A percentile compares a stretch with the other conserved stretches of the same genome.
These are phyloP conservation scores for Cucurbita moschata DNA, from an alignment of 306 rosid genomes.

Conservation along the genomic window DNA sequence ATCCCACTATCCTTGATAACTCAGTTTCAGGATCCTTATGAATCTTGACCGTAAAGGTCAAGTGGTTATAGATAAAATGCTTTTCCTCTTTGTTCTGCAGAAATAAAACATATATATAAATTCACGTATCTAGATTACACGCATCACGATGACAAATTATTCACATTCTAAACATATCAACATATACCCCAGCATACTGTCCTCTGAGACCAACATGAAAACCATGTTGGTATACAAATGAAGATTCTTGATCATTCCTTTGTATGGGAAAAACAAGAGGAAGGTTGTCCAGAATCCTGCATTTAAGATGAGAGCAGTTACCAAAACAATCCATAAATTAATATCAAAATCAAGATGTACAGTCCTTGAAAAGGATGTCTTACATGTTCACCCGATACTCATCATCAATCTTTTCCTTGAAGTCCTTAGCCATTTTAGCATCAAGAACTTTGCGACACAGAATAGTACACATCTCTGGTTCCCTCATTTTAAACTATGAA, in stretches of 20 bases:
- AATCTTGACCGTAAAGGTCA: conserved; percentile 55
- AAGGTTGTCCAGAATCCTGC: conserved; percentile 83
- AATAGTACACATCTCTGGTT: conserved; percentile 68
- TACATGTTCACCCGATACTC: conserved; percentile 86
- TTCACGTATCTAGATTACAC: conserved; percentile 2
- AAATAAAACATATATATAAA: not conserved
- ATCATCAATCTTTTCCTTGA: conserved; percentile 73
- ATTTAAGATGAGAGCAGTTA: not conserved
- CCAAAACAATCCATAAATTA: not conserved
- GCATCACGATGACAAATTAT: not conserved
- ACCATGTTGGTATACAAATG: conserved; percentile 69
- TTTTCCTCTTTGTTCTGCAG: conserved; percentile 65
- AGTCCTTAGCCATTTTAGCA: conserved; percentile 46
- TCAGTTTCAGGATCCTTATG: conserved; percentile 62
- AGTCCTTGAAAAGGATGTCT: conserved; percentile 9
- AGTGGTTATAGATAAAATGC: conserved; percentile 69
- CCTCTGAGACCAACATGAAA: conserved; percentile 78
- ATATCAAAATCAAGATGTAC: conserved; percentile 3
- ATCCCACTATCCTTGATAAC: conserved; percentile 72
- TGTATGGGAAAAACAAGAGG: conserved; percentile 70
- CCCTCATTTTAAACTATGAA: conserved; percentile 80
- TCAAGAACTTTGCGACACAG: conserved; percentile 45
- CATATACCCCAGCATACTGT: conserved; percentile 63
- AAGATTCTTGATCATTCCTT: conserved; percentile 56
- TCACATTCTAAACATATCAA: conserved; percentile 1